Percentiles rank a stretch among this genome's conserved stretches.
Conservation (phyloP, 108 stramenopile genomes). For the Skeletonema menzelii region DNA sequence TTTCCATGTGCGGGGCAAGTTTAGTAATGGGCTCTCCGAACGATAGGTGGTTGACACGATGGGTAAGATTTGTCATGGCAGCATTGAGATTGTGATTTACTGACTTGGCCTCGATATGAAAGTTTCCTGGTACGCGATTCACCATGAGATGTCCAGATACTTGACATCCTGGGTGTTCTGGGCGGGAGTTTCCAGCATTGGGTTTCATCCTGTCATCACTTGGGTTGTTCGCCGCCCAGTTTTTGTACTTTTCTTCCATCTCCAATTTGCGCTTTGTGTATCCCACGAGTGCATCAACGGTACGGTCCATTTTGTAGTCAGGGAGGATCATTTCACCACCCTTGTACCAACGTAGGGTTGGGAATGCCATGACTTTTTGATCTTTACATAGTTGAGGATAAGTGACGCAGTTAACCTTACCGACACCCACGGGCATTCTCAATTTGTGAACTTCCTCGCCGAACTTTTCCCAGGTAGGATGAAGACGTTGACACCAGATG, state of each 20-base stretch:
- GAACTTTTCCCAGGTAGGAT: slow-evolving; percentile 95
- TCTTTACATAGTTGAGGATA: slow-evolving; percentile 57
- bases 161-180: slow-evolving; percentile 89
- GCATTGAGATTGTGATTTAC: slow-evolving; percentile 91
- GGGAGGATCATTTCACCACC: slow-evolving; percentile 30
- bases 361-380: slow-evolving; percentile 76
- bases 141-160: slow-evolving; percentile 84
- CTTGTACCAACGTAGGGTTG: slow-evolving; percentile 70
- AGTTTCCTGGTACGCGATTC: slow-evolving; percentile 97
- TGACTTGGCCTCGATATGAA: slow-evolving; percentile 95
- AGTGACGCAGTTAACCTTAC: slow-evolving; percentile 92
- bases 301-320: slow-evolving; percentile 90
- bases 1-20: slow-evolving; percentile 17
- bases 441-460: slow-evolving; percentile 60
- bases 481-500: slow-evolving; percentile 94
- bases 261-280: slow-evolving; percentile 59
- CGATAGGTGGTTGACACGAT: slow-evolving; percentile 88
- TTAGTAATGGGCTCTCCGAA: slow-evolving; percentile 78
- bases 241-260: slow-evolving; percentile 1
- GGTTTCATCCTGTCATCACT: neutral
- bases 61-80: slow-evolving; percentile 92
- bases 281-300: slow-evolving; percentile 73
- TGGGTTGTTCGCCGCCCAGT: neutral
- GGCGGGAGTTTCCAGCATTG: slow-evolving; percentile 10
- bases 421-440: slow-evolving; percentile 77